Conservation (phyloP, 2,329 filamentous ascomycete genomes). For the Pseudogymnoascus verrucosus region DNA sequence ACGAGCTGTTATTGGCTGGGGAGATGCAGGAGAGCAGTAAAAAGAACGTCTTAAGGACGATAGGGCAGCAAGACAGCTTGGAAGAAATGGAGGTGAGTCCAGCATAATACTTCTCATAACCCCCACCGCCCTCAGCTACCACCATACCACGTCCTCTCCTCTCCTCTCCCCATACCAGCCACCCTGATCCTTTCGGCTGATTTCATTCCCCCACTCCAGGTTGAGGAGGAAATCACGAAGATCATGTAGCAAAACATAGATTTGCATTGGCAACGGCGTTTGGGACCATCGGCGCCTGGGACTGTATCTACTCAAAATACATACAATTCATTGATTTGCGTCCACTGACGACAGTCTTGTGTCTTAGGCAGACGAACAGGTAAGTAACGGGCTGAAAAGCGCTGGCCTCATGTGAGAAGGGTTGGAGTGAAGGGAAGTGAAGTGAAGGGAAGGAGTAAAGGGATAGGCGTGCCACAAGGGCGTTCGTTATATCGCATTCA, state of each 20-base stretch:
- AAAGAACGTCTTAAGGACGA: constrained; percentile 95
- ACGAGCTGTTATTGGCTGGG: constrained; percentile 88
- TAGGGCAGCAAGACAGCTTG: constrained; percentile 92
- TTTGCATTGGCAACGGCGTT: constrained; percentile 6
- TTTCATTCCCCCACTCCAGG: constrained; percentile 18
- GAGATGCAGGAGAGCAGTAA: constrained; percentile 99
- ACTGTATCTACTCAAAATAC: constrained; percentile 6
- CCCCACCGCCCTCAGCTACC: not conserved
- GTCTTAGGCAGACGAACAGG: constrained; percentile 8
- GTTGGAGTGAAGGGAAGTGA: not conserved
- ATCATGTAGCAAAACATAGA: constrained; percentile 24
- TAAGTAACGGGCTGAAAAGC: not conserved
- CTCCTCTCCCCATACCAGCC: constrained; percentile 45
- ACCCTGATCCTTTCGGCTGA: constrained; percentile 28
- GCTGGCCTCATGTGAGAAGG: constrained; percentile 5
- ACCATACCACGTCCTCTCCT: constrained; percentile 30
- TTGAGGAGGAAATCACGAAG: constrained; percentile 31
- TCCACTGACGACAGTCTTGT: not conserved
- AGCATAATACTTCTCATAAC: not conserved
- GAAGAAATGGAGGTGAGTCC: constrained; percentile 93
- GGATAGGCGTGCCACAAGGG: not conserved
- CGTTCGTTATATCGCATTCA: not conserved
- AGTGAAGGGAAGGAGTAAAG: not conserved
- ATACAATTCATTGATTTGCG: not conserved
- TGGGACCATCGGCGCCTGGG: not conserved